phyloP scores from a whole-genome alignment of 768 basidiomycete genomes.

The Boletus pseudo-olivaceus region DNA sequence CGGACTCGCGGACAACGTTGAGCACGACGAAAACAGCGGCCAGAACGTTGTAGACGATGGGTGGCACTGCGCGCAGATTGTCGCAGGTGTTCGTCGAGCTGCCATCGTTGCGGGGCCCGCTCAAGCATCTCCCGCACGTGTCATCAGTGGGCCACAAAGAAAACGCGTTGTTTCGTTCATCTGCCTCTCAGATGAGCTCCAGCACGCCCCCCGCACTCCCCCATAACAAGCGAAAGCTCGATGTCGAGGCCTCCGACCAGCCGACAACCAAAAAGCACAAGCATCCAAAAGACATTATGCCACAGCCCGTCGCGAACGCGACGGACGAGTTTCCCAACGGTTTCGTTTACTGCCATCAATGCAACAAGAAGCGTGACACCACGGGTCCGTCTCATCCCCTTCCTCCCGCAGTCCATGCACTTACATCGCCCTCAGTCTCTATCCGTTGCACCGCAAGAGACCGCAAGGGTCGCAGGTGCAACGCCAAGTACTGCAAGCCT shows the following conservation, averaged over 20 bases:
- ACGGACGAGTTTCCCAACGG: constrained; percentile 35
- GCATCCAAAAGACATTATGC: constrained; percentile 27
- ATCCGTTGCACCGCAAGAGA: constrained; percentile 38
- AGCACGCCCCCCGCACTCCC: constrained; percentile 29
- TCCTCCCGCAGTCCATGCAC: neutral
- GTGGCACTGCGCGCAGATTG: constrained; percentile 28
- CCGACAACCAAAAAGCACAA: constrained; percentile 21
- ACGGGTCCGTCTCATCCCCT: constrained; percentile 37
- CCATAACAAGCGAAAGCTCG: constrained; percentile 50
- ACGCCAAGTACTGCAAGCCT: constrained; percentile 55
- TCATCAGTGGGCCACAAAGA: constrained; percentile 42
- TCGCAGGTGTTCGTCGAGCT: constrained; percentile 59
- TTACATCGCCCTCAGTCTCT: constrained; percentile 24
- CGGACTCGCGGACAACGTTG: constrained; percentile 9
- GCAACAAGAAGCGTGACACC: constrained; percentile 56
- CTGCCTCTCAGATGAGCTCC: constrained; percentile 27
- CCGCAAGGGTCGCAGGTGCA: constrained; percentile 43
- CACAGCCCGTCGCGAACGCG: constrained; percentile 17
- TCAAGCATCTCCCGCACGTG: constrained; percentile 25
- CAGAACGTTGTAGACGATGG: constrained; percentile 13
- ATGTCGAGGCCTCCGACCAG: constrained; percentile 22
- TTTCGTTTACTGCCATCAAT: constrained; percentile 68
- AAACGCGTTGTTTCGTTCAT: constrained; percentile 39
- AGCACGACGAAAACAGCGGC: constrained; percentile 17
- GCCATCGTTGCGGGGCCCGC: constrained; percentile 34